Percentiles rank a stretch among this genome's conserved stretches.
phyloP scores from a whole-genome alignment of 2,329 filamentous ascomycete genomes.

The Falciphora oryzae region DNA sequence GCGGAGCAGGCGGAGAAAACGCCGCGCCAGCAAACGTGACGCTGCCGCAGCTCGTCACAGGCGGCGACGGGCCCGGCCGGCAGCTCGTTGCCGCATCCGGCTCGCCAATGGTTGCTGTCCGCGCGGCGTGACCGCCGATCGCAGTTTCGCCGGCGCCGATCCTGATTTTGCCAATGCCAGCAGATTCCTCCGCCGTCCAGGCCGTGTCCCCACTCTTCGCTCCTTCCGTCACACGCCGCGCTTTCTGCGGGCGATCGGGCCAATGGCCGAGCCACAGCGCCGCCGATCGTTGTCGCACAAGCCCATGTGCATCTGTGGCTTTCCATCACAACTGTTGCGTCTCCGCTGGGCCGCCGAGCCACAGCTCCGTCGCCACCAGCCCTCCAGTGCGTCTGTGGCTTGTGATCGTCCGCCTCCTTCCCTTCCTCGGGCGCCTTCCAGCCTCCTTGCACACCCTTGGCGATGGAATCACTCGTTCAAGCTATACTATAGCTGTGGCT shows the following conservation, averaged over 20 bases:
- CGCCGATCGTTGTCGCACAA: not conserved
- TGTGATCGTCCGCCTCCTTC: not conserved
- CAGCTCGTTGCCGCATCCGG: not conserved
- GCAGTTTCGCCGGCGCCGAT: not conserved
- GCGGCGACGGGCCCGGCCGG: not conserved
- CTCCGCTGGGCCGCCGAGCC: not conserved
- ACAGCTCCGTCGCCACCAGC: not conserved
- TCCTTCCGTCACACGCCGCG: too few species aligned
- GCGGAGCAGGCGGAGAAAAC: not conserved
- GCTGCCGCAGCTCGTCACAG: not conserved
- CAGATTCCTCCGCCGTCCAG: not conserved
- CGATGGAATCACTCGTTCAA: not conserved
- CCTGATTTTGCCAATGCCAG: not conserved
- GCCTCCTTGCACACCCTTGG: not conserved
- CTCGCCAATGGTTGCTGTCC: not conserved
- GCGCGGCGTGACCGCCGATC: not conserved
- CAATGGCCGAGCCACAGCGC: not conserved
- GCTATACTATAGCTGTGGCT: not conserved
- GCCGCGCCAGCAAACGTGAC: too few species aligned
- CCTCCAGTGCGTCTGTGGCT: not conserved
- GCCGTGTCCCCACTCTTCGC: not conserved
- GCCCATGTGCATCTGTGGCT: not conserved
- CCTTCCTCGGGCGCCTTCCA: not conserved
- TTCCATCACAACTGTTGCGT: not conserved
- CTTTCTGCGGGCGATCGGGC: not conserved